phyloP scores from a whole-genome alignment of 345 rosid genomes.

The Crucihimalaya himalaica region DNA sequence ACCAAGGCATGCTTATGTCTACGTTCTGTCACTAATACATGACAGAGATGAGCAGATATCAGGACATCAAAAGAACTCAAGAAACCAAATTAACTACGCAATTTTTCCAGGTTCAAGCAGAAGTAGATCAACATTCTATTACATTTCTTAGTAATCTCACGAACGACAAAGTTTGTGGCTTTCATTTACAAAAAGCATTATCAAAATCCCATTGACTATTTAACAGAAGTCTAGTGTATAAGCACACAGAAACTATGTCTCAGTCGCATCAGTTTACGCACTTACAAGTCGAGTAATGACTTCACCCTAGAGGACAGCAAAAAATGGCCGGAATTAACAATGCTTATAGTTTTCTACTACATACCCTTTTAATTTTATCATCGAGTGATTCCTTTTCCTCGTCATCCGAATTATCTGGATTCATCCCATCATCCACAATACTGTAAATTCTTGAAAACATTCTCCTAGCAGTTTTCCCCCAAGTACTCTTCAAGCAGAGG shows the following conservation, averaged over 20 bases:
- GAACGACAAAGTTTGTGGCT: conserved; percentile 1
- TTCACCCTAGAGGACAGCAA: neutral
- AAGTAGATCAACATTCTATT: neutral
- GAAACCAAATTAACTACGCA: neutral
- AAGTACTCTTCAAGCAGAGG: conserved; percentile 34
- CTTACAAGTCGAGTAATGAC: neutral
- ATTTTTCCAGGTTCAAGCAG: conserved; percentile 9
- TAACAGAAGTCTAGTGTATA: conserved; percentile 6
- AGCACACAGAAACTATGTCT: neutral
- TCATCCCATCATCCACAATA: conserved; percentile 52
- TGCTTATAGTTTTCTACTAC: neutral
- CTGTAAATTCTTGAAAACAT: conserved; percentile 47
- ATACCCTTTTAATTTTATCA: conserved; percentile 40
- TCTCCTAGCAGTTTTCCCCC: conserved; percentile 36
- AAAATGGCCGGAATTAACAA: neutral
- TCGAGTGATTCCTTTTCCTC: conserved; percentile 43
- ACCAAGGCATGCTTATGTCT: neutral
- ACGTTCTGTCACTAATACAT: conserved; percentile 6
- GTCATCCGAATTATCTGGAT: conserved; percentile 48
- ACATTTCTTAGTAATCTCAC: neutral
- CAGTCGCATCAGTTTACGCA: neutral
- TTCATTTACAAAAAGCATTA: neutral
- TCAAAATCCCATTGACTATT: neutral
- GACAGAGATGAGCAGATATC: neutral
- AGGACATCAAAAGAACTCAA: conserved; percentile 7